phyloP scores from a whole-genome alignment of 805 yeast genomes.

The Candida pini region DNA sequence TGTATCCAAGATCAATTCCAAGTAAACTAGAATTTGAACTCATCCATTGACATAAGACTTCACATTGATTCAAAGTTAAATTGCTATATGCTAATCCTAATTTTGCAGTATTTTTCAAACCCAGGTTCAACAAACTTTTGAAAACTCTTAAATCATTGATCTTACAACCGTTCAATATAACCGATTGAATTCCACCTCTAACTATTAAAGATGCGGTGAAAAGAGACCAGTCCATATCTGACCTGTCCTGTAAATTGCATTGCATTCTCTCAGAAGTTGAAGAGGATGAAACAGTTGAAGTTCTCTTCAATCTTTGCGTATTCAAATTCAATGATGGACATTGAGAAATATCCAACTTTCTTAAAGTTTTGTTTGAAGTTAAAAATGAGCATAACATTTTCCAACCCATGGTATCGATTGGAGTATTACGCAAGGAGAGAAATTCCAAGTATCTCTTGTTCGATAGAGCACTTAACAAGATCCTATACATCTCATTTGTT shows the following conservation, averaged over 20 bases:
- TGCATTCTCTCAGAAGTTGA: conserved; percentile 32
- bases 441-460: conserved; percentile 64
- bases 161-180: conserved; percentile 74
- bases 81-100: conserved; percentile 78
- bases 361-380: conserved; percentile 51
- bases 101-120: conserved; percentile 51
- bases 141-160: conserved; percentile 51
- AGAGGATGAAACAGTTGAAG: conserved; percentile 10
- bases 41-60: conserved; percentile 56
- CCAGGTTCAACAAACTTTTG: conserved; percentile 48
- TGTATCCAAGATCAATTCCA: conserved; percentile 83
- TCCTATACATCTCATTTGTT: conserved; percentile 69
- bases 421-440: conserved; percentile 72
- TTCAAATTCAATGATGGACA: conserved; percentile 45
- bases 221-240: conserved; percentile 79
- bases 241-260: conserved; percentile 49
- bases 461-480: conserved; percentile 64
- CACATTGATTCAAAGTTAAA: conserved; percentile 52
- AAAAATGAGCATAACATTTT: conserved; percentile 68
- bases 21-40: conserved; percentile 36
- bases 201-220: conserved; percentile 62
- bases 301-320: conserved; percentile 31
- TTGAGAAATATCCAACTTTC: conserved; percentile 67
- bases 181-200: conserved; percentile 74
- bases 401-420: conserved; percentile 74